Evolutionary conservation across 257 asterid genomes (phyloP), one percentile per base, ranked within the genome.

Genomic region (Fraxinus excelsior): DNA sequence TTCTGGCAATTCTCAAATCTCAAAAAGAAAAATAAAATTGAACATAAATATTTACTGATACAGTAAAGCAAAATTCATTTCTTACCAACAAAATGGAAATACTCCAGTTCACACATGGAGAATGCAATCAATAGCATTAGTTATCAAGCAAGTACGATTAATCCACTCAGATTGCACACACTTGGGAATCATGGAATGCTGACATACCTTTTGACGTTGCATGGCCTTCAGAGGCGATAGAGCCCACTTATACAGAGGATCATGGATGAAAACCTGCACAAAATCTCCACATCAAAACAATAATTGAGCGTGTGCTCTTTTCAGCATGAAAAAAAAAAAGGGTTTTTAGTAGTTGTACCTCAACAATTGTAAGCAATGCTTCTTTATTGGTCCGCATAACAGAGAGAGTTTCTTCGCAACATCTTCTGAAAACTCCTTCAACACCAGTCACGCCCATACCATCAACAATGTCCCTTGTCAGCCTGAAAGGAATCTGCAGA

Each of bases 401-500:
- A 77, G 99, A 89, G 46, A 95, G 91, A 58, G 98, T 91, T 87
- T 93, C 99, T 85, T 95, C 98, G 78, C 99, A 91, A 76, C 98
- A 93, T 83, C 98, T 91, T 85, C 97, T 88, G 66, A 91, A 95
- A 77, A 95, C 97, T 83, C 99, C 99, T 91, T 95, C 98, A 78
- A 93, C 97, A 44, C 98, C 99, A 66, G 98, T 91, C 72, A 91
- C 89, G 67, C 99, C 99, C 99, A 95, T 95, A 74, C 99, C 99
- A 78, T 95, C 99, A 67, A 95, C 82, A 77, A 95, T 86, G 78
- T 95, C 98, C 89, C 97, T 87, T 4, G 96, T 95, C 85, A 95
- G 85, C 91, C 98, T 91, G 82, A 93, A 95, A 25, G 99, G 98
- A 19, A 95, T 97, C 98, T 92, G 86, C 73, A 72, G 56, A 81